Evolutionary conservation across 306 rosid species (phyloP), one percentile per base, ranked within the genome.

Genomic region (Canavalia gladiata): DNA sequence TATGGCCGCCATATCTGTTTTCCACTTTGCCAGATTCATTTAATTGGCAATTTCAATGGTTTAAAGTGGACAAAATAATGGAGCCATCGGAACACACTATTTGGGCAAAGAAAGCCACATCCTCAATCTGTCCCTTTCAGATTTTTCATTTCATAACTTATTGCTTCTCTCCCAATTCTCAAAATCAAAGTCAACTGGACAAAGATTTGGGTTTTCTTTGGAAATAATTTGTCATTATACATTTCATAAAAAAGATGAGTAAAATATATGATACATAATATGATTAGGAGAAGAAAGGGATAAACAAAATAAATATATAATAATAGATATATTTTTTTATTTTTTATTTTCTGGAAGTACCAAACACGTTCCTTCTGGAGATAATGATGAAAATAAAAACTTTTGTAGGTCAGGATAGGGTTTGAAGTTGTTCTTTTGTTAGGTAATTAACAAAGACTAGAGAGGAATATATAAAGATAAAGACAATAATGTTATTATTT

Each of bases 1-100:
- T 43, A 35, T 70, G 57, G 82, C 86, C 78, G 68, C 82, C 86
- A 68, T 69, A 76, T 82, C 84, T 66, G 2, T 78, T 37, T 56
- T 58, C 87, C 77, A 84, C 87, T 78, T 72, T 28, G 29, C 49
- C 28, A 56, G 10, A 62, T 63, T 71, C 79, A 54, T 51, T 62
- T 33, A 66, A 65, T 84, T 72, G 39, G 11, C 72, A 74, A 68
- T 67, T 49, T 84, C 46, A 66, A 49, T 67, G 84, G 77, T 58
- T 25, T 67, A 25, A 33, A 79, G 58, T 74, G 68, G 87, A 84
- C 75, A 69, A 84, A 74, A 84, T 70, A 42, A 75, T 75, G 39
- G 78, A 75, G 9, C 65, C 18, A 80, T 69, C 58, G 62, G 9
- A 68, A 8, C 47, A 8, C 74, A 75, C 33, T 74, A 12, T 67